phyloP scores from a whole-genome alignment of 306 rosid genomes.

The Fagus sylvatica region DNA sequence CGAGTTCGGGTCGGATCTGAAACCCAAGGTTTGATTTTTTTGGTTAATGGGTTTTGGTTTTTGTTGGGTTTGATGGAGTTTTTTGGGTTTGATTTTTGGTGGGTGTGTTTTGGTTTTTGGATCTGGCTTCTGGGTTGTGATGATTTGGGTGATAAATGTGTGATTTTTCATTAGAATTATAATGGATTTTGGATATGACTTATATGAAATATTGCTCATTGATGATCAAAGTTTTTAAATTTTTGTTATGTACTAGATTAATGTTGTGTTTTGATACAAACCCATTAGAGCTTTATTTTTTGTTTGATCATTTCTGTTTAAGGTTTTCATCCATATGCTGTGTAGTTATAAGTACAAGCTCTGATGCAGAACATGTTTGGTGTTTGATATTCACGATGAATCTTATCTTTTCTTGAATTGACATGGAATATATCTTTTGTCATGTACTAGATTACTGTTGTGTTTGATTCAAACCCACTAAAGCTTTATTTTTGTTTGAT shows the following conservation, averaged over 20 bases:
- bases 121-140: slow-evolving; percentile 24
- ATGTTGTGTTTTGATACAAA: neutral
- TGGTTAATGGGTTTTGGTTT: slow-evolving; percentile 10
- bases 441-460: neutral
- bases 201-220: neutral
- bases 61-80: neutral
- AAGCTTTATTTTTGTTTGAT: neutral
- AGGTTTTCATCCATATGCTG: neutral
- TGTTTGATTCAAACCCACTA: neutral
- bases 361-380: too few species aligned
- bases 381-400: too few species aligned
- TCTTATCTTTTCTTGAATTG: too few species aligned
- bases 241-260: neutral
- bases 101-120: slow-evolving; percentile 22
- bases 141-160: slow-evolving; percentile 1
- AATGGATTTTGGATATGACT: neutral
- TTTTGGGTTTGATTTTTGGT: neutral
- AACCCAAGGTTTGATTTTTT: slow-evolving; percentile 58
- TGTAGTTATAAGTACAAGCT: neutral
- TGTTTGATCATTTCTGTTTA: neutral
- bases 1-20: slow-evolving; percentile 58
- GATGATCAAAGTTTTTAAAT: neutral
- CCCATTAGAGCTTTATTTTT: neutral
- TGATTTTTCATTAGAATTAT: neutral
- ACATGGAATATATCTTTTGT: neutral